Percentiles rank a stretch among this genome's conserved stretches.
phyloP scores from a whole-genome alignment of 495 filamentous ascomycete genomes.

The Ascodesmis nigricans region DNA sequence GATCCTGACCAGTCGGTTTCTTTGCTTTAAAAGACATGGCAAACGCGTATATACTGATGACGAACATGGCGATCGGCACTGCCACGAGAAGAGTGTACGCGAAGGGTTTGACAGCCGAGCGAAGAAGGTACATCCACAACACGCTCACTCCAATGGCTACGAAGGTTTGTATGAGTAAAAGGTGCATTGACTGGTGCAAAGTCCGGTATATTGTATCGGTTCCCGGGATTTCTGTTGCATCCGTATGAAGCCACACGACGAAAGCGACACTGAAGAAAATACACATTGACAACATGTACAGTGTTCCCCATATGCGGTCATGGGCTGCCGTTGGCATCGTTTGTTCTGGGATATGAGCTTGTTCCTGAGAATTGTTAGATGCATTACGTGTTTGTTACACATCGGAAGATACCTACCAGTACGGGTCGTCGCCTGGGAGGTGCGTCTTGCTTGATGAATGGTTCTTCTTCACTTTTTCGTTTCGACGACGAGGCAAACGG shows the following conservation, averaged over 20 bases:
- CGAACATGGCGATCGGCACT: conserved; percentile 64
- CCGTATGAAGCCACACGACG: conserved; percentile 70
- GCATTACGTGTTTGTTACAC: no score
- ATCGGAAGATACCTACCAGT: no score
- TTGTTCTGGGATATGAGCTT: no score
- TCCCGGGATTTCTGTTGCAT: conserved; percentile 27
- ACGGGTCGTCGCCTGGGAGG: no score
- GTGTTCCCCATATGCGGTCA: conserved; percentile 76
- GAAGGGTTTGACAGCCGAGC: conserved; percentile 61
- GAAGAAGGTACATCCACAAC: conserved; percentile 71
- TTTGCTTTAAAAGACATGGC: conserved; percentile 56
- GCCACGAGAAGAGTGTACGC: conserved; percentile 57
- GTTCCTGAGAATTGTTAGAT: conserved; percentile 22
- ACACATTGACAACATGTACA: conserved; percentile 68
- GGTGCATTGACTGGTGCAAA: conserved; percentile 63
- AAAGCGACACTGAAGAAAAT: conserved; percentile 69
- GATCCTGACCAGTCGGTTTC: conserved; percentile 56
- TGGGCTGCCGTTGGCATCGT: conserved; percentile 33
- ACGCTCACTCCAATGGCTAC: conserved; percentile 73
- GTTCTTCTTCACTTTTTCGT: no score
- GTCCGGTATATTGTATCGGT: conserved; percentile 79
- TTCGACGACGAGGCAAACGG: no score
- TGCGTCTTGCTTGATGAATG: no score
- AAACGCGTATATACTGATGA: conserved; percentile 77
- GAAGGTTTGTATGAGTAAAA: conserved; percentile 73